phyloP scores from a whole-genome alignment of 2,329 filamentous ascomycete species.

The Fusarium sublunatum region DNA sequence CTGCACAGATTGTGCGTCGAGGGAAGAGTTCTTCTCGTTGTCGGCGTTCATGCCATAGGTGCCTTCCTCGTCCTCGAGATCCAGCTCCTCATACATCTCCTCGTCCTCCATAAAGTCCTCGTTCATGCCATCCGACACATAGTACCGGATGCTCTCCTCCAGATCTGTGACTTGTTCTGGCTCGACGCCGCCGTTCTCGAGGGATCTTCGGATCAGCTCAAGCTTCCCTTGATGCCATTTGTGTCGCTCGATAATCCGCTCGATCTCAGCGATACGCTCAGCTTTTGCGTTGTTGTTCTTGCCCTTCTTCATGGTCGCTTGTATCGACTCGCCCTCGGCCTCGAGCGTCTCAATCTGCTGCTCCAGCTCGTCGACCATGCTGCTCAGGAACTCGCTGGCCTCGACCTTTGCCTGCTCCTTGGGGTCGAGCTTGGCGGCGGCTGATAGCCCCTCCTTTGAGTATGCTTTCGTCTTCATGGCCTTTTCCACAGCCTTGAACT shows the following conservation, averaged over 20 bases:
- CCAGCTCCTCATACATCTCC: slow-evolving; percentile 92
- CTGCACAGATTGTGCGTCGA: slow-evolving; percentile 91
- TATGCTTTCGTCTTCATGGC: slow-evolving; percentile 99
- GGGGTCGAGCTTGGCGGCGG: slow-evolving; percentile 93
- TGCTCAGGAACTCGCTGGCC: slow-evolving; percentile 84
- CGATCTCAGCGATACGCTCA: slow-evolving; percentile 88
- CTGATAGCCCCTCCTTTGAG: slow-evolving; percentile 95
- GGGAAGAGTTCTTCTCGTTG: slow-evolving; percentile 89
- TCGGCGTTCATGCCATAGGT: slow-evolving; percentile 83
- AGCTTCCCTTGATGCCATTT: slow-evolving; percentile 97
- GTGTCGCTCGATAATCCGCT: slow-evolving; percentile 86
- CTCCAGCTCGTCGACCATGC: slow-evolving; percentile 91
- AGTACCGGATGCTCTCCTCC: slow-evolving; percentile 94
- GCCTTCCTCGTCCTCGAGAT: slow-evolving; percentile 91
- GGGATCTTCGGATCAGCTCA: slow-evolving; percentile 86
- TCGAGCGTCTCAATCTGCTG: slow-evolving; percentile 93
- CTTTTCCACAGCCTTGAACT: slow-evolving; percentile 99
- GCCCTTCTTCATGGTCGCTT: slow-evolving; percentile 92
- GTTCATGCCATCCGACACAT: slow-evolving; percentile 89
- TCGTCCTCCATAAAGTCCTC: slow-evolving; percentile 95
- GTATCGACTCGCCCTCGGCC: slow-evolving; percentile 87
- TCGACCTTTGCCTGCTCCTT: slow-evolving; percentile 96
- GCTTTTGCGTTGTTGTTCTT: slow-evolving; percentile 87
- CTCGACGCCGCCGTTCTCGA: slow-evolving; percentile 94
- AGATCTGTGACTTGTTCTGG: slow-evolving; percentile 86